Evolutionary conservation across 371 early-diverging fungal species (phyloP).

Genomic region (Smittium culicis): DNA sequence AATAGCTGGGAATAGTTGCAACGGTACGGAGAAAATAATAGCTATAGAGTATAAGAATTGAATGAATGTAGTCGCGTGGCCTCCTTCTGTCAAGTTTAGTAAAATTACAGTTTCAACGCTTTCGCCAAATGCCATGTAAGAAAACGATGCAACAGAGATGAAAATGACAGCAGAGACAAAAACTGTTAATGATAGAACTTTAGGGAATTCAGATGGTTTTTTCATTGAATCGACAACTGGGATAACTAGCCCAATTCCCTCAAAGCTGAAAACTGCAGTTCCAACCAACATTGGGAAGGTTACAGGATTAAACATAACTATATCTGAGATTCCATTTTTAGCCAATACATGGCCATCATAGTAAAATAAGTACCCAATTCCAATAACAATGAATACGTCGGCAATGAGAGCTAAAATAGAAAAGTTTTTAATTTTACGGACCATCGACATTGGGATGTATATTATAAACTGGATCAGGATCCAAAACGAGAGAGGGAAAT

Average conservation of each 20-base stretch:
- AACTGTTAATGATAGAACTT: conserved; percentile 57
- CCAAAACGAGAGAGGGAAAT: conserved; percentile 36
- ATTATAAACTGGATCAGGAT: conserved; percentile 49
- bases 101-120: conserved; percentile 69
- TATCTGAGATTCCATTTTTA: conserved; percentile 39
- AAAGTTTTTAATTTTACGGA: conserved; percentile 73
- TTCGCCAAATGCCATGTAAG: conserved; percentile 72
- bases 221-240: conserved; percentile 81
- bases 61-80: conserved; percentile 38
- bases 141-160: conserved; percentile 58
- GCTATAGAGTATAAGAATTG: conserved; percentile 78
- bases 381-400: conserved; percentile 70
- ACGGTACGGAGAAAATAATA: conserved; percentile 70
- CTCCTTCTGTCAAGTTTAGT: conserved; percentile 58
- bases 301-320: conserved; percentile 38
- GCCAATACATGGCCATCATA: conserved; percentile 54
- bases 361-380: conserved; percentile 66
- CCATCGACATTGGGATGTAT: conserved; percentile 69
- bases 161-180: conserved; percentile 50
- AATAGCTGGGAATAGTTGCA: conserved; percentile 75
- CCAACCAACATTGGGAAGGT: conserved; percentile 73
- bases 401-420: conserved; percentile 72
- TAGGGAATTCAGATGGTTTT: conserved; percentile 58
- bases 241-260: conserved; percentile 80
- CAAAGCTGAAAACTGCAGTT: conserved; percentile 86